Percentiles rank a stretch among this genome's conserved stretches.
phyloP scores from a whole-genome alignment of 768 basidiomycete genomes.

The Lentinula detonsa region DNA sequence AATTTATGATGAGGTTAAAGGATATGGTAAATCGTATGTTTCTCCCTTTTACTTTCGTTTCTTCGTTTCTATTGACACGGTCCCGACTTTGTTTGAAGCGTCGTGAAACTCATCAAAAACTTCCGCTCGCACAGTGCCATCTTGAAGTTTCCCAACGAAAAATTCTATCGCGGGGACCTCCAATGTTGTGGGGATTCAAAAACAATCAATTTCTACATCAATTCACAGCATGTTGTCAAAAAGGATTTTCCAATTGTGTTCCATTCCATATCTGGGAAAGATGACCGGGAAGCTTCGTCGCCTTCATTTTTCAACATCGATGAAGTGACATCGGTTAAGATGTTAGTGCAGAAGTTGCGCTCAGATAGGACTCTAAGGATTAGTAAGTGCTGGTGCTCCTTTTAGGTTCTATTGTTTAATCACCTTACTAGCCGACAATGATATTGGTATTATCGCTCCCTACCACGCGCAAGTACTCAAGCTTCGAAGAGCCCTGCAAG shows the following conservation, averaged over 20 bases:
- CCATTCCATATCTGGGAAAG: slow-evolving; percentile 48
- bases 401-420: neutral
- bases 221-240: slow-evolving; percentile 30
- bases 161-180: slow-evolving; percentile 50
- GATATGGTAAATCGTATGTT: slow-evolving; percentile 17
- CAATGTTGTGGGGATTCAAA: slow-evolving; percentile 36
- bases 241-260: slow-evolving; percentile 52
- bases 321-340: slow-evolving; percentile 46
- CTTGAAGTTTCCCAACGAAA: slow-evolving; percentile 49
- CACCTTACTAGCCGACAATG: slow-evolving; percentile 30
- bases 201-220: slow-evolving; percentile 32
- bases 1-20: slow-evolving; percentile 13
- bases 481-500: slow-evolving; percentile 31
- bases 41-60: slow-evolving; percentile 1
- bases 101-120: slow-evolving; percentile 56
- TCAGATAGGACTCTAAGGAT: slow-evolving; percentile 30
- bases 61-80: neutral
- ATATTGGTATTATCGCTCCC: slow-evolving; percentile 59
- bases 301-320: slow-evolving; percentile 63
- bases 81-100: slow-evolving; percentile 21
- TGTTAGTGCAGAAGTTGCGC: slow-evolving; percentile 32
- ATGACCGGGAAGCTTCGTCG: slow-evolving; percentile 46
- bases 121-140: slow-evolving; percentile 53
- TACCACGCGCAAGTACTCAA: slow-evolving; percentile 56
- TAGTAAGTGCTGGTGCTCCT: slow-evolving; percentile 2